Evolutionary conservation across 345 rosid species (phyloP), one percentile per base, ranked within the genome.

Genomic region (Capsella bursapastoris): DNA sequence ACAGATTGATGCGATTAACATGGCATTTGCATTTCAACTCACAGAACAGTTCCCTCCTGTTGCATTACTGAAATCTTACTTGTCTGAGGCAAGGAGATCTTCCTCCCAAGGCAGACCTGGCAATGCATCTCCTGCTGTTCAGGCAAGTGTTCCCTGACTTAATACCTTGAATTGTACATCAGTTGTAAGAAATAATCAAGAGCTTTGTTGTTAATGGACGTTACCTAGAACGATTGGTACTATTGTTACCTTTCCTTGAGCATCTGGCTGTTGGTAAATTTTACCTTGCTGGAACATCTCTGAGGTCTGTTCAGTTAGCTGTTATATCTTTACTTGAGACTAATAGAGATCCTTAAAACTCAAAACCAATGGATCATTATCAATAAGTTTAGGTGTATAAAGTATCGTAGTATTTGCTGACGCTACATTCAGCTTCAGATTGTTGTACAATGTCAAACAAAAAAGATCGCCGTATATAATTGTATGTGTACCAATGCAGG

Each of bases 21-120:
- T 92, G 86, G 98, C 99, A 60, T 96, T 92, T 83, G 96, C 97
- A 45, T 96, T 96, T 84, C 88, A 85, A 83, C 86, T 96, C 47
- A 90, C 91, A 6, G 87, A 83, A 66, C 90, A 82, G 83, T 96
- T 96, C 82, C 75, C 87, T 34, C 97, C 97, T 48, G 97, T 92
- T 48, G 83, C 87, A 57, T 71, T 92, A 59, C 83, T 96, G 57
- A 96, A 89, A 76, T 83, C 93, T 45, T 96, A 90, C 88, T 80
- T 96, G 82, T 86, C 87, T 71, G 99, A 90, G 55, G 88, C 93
- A 28, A 87, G 79, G 66, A 92, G 87, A 80, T 80, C 76, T 71
- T 78, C 96, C 77, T 81, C 97, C 52, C 73, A 88, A 45, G 84
- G 76, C 68, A 86, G 85, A 82, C 84, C 88, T 63, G 96, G 85